Evolutionary conservation across 2,329 filamentous ascomycete genomes (phyloP), one percentile per base, ranked within the genome.

Genomic region (Aspergillus sp.): DNA sequence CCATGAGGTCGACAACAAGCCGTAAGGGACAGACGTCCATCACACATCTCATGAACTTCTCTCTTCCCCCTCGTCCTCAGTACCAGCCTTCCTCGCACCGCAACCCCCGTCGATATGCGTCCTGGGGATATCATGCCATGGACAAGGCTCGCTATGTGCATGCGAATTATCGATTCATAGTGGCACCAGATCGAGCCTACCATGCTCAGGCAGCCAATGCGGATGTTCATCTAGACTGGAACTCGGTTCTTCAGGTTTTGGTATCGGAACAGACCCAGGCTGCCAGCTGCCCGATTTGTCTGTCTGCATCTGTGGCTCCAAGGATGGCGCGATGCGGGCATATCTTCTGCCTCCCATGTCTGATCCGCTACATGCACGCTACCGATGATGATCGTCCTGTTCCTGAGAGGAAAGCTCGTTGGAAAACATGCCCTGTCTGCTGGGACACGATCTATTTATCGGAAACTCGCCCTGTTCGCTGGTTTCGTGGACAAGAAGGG

Each of bases 291-390:
- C 91, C 91, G 0, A 98, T 98, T 34, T 98, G 91, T 53, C 74
- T 98, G 16, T 93, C 83, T 2, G 84, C 83, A 34, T 91, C 91
- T 1, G 85, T 93, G 12, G 91, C 91, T 5, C 88, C 91, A 19
- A 79, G 91, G 35, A 98, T 98, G 89, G 88, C 91, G 26, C 89
- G 81, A 53, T 98, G 91, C 52, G 91, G 91, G 1, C 91, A 98
- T 55, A 94, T 98, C 8, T 96, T 95, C 57, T 98, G 91, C 55
- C 67, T 96, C 20, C 80, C 91, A 4, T 98, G 91, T 55, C 63
- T 96, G 40, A 85, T 96, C 42, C 81, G 91, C 30, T 98, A 93
- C 57, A 95, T 98, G 86, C 84, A 93, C 48, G 83, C 86, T 5
- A 76, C 72, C 15, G 80, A 82, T 35, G 80, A 83, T n/a, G 80